phyloP scores from a whole-genome alignment of 768 basidiomycete genomes.

The Tulasnella sp. region DNA sequence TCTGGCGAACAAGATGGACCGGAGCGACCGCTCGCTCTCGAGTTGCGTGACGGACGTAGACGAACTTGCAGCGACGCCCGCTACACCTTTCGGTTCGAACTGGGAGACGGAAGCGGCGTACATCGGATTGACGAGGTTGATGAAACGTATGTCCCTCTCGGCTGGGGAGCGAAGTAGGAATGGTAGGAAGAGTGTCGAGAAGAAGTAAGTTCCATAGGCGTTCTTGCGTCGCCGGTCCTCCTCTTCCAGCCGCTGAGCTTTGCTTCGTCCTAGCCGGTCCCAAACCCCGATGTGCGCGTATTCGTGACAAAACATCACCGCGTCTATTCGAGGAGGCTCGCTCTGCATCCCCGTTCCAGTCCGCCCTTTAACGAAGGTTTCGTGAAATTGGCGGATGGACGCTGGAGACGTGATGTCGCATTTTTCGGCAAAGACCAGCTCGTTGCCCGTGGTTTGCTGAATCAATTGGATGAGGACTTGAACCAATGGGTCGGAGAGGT shows the following conservation, averaged over 20 bases:
- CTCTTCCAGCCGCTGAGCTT: background rate
- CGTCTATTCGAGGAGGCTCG: slow-evolving; percentile 65
- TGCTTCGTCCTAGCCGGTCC: slow-evolving; percentile 36
- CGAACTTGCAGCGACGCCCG: slow-evolving; percentile 33
- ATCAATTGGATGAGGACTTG: slow-evolving; percentile 61
- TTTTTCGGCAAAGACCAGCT: slow-evolving; percentile 72
- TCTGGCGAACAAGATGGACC: slow-evolving; percentile 56
- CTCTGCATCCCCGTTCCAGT: slow-evolving; percentile 31
- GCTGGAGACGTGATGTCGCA: slow-evolving; percentile 66
- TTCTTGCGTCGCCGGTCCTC: slow-evolving; percentile 41
- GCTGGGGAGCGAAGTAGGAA: slow-evolving; percentile 73
- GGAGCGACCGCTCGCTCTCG: slow-evolving; percentile 64
- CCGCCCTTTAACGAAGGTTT: slow-evolving; percentile 58
- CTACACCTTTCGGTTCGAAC: slow-evolving; percentile 40
- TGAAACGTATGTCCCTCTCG: slow-evolving; percentile 88
- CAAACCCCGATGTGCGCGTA: slow-evolving; percentile 60
- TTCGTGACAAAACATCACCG: slow-evolving; percentile 73
- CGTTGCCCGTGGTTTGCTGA: slow-evolving; percentile 65
- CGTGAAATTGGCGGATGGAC: slow-evolving; percentile 67
- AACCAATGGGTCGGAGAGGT: slow-evolving; percentile 48
- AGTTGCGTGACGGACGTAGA: slow-evolving; percentile 30
- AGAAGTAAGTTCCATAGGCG: slow-evolving; percentile 69
- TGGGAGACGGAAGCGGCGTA: slow-evolving; percentile 72
- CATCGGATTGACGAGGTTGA: slow-evolving; percentile 83
- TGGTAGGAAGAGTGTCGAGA: slow-evolving; percentile 75